These are phyloP conservation scores for Botrytis squamosa DNA, from an alignment of 2,329 filamentous ascomycete genomes.

Conservation along the genomic window DNA sequence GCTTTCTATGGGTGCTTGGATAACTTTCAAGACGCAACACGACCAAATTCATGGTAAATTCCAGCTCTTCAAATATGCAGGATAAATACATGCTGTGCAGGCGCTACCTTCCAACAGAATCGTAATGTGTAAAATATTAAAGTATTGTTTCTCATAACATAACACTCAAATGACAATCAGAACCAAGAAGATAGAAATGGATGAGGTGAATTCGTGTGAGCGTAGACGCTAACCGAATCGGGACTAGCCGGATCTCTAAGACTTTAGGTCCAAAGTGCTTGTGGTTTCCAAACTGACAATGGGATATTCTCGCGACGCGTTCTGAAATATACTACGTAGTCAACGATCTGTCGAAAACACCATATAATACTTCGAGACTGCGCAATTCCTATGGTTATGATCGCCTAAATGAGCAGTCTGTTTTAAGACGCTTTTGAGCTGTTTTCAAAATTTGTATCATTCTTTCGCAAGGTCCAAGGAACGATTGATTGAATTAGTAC, in stretches of 20 bases:
- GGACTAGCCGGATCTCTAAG: background rate
- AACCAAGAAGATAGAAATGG: background rate
- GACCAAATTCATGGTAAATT: background rate
- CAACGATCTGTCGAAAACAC: background rate
- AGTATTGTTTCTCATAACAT: background rate
- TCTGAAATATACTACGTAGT: background rate
- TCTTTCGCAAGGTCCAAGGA: background rate
- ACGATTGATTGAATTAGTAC: background rate
- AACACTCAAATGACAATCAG: too few relatives aligned
- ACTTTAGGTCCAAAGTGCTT: background rate
- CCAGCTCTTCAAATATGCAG: background rate
- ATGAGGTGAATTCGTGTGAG: background rate
- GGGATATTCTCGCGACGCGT: slow-evolving; percentile 14
- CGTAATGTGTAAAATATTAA: background rate
- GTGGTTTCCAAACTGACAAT: background rate
- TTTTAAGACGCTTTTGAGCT: background rate
- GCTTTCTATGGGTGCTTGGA: background rate
- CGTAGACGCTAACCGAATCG: background rate
- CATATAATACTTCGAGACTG: background rate
- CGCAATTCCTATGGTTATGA: slow-evolving; percentile 9
- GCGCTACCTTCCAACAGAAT: too few relatives aligned
- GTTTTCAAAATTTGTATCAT: slow-evolving; percentile 2
- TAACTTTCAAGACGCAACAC: background rate
- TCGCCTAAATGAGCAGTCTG: background rate
- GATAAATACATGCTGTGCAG: background rate